Base-by-base conservation (phyloP, 805 yeast genomes). In the Jamesozyma rosinii region DNA sequence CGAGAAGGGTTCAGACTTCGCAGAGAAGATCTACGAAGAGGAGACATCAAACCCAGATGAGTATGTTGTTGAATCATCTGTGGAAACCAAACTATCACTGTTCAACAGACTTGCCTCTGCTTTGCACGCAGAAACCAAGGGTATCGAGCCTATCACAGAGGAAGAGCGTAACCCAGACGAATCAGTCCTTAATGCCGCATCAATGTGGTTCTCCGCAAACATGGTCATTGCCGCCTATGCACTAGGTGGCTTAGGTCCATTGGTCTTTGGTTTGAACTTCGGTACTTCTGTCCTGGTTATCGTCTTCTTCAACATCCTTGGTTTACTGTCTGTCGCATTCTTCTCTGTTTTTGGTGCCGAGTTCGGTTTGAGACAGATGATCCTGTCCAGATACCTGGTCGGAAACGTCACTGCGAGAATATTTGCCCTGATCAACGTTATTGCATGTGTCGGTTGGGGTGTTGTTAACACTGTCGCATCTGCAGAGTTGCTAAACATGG, bases 401-500 rank as follows among this genome's bases (percentile, higher is more conserved):
- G 97, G 97, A 47, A 78, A 81, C 61, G 58, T 69, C 21, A 81
- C 82, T 39, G 80, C 83, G 67, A 75, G 95, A 61, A 71, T 88
- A 45, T 81, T 86, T 58, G 81, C 94, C 5, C 59, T 81, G 35
- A 70, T 89, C 58, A 87, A 87, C 58, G 76, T 80, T 55, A 63
- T 89, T 51, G 88, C 95, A 24, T 85, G 95, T 74, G 76, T 88
- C 44, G 95, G 97, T 53, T 88, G 96, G 96, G 83, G 92, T 64
- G 85, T 95, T 14, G 90, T 86, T 37, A 89, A 88, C 65, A 84
- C 84, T 47, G 83, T 88, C 77, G 83, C 86, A 26, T 78, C 92
- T 29, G 95, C 95, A 17, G 94, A 86, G 63, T 68, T 88, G 52
- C 69, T 88, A 48, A 77, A 79, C 64, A 77, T 83, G 60, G 82